Percentiles rank a stretch among this genome's conserved stretches.
These are phyloP conservation scores for Nadsonia fulvescens DNA, from an alignment of 805 yeast genomes.

Conservation along the genomic window DNA sequence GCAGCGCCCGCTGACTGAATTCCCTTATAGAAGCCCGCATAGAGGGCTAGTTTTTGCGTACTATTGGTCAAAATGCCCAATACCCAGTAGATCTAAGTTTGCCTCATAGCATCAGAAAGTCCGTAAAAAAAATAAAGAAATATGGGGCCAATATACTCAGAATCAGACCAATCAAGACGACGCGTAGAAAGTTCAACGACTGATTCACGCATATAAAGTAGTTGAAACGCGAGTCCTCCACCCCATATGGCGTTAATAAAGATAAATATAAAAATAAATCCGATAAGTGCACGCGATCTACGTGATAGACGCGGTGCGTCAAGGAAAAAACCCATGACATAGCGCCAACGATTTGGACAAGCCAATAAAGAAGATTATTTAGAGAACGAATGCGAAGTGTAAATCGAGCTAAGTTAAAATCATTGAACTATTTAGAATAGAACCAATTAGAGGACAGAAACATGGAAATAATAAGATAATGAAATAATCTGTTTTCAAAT, in stretches of 20 bases:
- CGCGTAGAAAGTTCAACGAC: neutral
- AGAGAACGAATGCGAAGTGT: slow-evolving; percentile 42
- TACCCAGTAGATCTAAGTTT: slow-evolving; percentile 37
- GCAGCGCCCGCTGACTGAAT: slow-evolving; percentile 50
- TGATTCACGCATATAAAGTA: slow-evolving; percentile 10
- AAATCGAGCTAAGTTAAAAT: slow-evolving; percentile 36
- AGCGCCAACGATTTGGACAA: slow-evolving; percentile 42
- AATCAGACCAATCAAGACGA: slow-evolving; percentile 29
- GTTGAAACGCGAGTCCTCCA: slow-evolving; percentile 13
- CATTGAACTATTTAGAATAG: slow-evolving; percentile 47
- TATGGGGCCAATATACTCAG: slow-evolving; percentile 37
- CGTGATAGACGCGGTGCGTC: slow-evolving; percentile 27
- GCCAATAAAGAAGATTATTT: slow-evolving; percentile 44
- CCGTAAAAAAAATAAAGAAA: slow-evolving; percentile 49
- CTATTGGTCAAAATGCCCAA: slow-evolving; percentile 43
- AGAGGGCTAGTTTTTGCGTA: slow-evolving; percentile 34
- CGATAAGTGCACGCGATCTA: slow-evolving; percentile 29
- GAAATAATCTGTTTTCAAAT: slow-evolving; percentile 25
- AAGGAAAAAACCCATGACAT: slow-evolving; percentile 25
- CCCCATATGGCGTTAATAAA: slow-evolving; percentile 27
- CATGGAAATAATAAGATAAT: slow-evolving; percentile 39
- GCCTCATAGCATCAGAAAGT: slow-evolving; percentile 39
- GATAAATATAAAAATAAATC: slow-evolving; percentile 24
- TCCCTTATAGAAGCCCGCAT: slow-evolving; percentile 47
- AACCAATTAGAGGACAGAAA: slow-evolving; percentile 50